These are phyloP conservation scores for Citrullus colocynthis DNA, from an alignment of 306 rosid genomes.

Conservation along the genomic window DNA sequence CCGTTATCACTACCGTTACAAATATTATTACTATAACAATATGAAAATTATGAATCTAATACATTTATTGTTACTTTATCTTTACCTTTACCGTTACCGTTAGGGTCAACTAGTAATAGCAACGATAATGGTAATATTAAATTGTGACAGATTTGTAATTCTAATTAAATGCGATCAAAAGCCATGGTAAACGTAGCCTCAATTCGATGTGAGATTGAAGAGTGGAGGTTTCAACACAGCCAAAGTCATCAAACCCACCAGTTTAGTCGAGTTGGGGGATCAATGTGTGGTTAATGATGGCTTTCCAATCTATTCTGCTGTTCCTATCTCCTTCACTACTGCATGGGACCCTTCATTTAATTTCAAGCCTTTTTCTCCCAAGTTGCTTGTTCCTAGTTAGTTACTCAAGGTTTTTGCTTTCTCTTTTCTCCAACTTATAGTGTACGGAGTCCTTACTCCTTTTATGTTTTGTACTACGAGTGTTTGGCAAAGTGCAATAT, in stretches of 20 bases:
- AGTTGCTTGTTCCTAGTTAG: constrained; percentile 5
- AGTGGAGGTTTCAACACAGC: neutral
- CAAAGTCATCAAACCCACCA: neutral
- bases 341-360: constrained; percentile 4
- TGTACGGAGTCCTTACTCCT: neutral
- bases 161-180: no score
- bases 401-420: neutral
- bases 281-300: neutral
- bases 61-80: no score
- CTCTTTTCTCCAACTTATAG: neutral
- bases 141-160: no score
- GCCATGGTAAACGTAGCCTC: neutral
- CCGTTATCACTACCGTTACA: no score
- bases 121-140: no score
- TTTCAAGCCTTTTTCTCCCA: constrained; percentile 8
- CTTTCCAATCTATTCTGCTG: neutral
- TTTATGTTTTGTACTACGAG: neutral
- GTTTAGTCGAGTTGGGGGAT: neutral
- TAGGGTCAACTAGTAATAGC: no score
- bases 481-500: neutral
- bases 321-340: neutral
- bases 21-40: no score
- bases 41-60: no score
- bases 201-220: neutral
- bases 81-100: no score